Conservation (phyloP, 805 yeast genomes). For the Spathaspora girioi region DNA sequence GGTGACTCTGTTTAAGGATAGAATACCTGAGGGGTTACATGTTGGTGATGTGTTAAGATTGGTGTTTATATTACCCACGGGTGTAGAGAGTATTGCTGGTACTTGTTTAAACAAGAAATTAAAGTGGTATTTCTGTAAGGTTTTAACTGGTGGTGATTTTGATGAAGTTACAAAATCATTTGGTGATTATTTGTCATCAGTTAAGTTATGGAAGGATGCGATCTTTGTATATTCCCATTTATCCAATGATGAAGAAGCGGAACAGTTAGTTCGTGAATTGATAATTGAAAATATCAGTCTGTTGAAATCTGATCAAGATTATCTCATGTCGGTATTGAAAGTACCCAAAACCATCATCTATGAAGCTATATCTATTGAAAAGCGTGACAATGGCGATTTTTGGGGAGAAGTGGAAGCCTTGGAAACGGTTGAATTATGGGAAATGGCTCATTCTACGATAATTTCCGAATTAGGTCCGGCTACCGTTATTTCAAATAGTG, state of each 20-base stretch:
- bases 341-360: constrained; percentile 48
- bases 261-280: constrained; percentile 34
- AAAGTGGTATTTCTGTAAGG: constrained; percentile 51
- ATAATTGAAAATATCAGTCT: constrained; percentile 30
- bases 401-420: constrained; percentile 60
- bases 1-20: constrained; percentile 8
- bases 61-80: background rate
- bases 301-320: constrained; percentile 30
- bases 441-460: constrained; percentile 61
- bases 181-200: constrained; percentile 46
- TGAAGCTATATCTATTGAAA: constrained; percentile 59
- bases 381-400: constrained; percentile 46
- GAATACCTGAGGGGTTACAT: constrained; percentile 8
- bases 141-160: constrained; percentile 23
- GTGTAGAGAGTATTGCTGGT: background rate
- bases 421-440: constrained; percentile 55
- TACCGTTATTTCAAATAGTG: constrained; percentile 51
- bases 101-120: constrained; percentile 32
- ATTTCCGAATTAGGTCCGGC: constrained; percentile 66
- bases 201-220: constrained; percentile 55
- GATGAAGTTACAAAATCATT: constrained; percentile 33
- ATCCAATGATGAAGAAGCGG: constrained; percentile 42
- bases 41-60: constrained; percentile 20
- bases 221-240: constrained; percentile 62
- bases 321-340: constrained; percentile 34